Conservation (phyloP, 2,329 filamentous ascomycete species). For the Arthrobotrys conoides region DNA sequence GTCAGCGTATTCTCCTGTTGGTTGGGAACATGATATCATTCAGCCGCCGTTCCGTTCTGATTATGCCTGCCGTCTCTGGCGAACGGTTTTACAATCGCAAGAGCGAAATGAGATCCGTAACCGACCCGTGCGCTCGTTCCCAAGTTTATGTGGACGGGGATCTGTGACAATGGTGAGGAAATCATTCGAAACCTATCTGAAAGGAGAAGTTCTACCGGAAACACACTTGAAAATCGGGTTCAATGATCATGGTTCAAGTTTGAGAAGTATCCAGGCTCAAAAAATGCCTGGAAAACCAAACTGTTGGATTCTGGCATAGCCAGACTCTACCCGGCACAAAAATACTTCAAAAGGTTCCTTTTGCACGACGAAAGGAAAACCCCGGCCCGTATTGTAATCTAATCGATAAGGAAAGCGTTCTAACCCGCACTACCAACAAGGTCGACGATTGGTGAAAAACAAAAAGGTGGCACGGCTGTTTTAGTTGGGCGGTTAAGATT, state of each 20-base stretch:
- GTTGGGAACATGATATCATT: slow-evolving; percentile 56
- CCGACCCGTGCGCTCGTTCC: slow-evolving; percentile 47
- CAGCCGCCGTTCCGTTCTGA: slow-evolving; percentile 55
- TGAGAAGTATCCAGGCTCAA: slow-evolving; percentile 52
- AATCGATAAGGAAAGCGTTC: slow-evolving; percentile 53
- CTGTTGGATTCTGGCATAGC: slow-evolving; percentile 16
- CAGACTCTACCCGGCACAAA: slow-evolving; percentile 7
- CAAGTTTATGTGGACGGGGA: slow-evolving; percentile 25
- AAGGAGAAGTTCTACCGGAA: slow-evolving; percentile 48
- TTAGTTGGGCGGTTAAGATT: slow-evolving; percentile 50
- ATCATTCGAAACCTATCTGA: slow-evolving; percentile 45
- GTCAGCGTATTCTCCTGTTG: slow-evolving; percentile 43
- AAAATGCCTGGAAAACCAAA: slow-evolving; percentile 20
- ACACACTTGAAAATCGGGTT: slow-evolving; percentile 24
- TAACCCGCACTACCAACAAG: slow-evolving; percentile 1
- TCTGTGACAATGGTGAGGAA: slow-evolving; percentile 42
- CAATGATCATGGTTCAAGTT: slow-evolving; percentile 33
- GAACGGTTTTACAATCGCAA: slow-evolving; percentile 34
- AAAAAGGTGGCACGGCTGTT: slow-evolving; percentile 48
- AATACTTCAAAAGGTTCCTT: background rate
- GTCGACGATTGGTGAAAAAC: slow-evolving; percentile 25
- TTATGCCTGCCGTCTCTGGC: slow-evolving; percentile 60
- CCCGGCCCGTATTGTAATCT: slow-evolving; percentile 31
- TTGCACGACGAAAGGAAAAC: slow-evolving; percentile 35
- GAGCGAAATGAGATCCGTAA: slow-evolving; percentile 38